Base-by-base conservation (phyloP, 169 alveolate genomes). In the Plasmodium adleri region DNA sequence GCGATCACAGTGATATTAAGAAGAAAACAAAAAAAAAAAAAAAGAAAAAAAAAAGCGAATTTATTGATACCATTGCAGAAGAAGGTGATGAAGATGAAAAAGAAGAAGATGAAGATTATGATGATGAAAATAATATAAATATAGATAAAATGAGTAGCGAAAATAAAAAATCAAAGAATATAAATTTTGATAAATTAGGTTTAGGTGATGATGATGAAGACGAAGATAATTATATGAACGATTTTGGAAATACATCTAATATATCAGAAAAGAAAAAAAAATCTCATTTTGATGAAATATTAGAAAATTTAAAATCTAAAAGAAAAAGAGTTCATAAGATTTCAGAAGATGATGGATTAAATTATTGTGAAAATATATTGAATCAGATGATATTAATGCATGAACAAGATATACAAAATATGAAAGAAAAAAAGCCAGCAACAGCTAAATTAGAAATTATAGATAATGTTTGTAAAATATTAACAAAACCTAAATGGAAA, bases 401-500 rank as follows among this genome's bases (percentile, higher is more conserved):
- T 28, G 85, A 80, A 26, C 93, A 75, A 43, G 96, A 94, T 72
- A 58, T 94, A 32, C 90, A 91, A 74, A 88, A 91, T 26, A 80
- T 94, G 62, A 80, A 93, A 78, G 92, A 94, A 59, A 96, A 96
- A 22, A 95, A 93, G 73, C 95, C 96, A 32, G 97, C 96, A 17
- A 86, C 95, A 39, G 94, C 96, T 28, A 95, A 95, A 88, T 78
- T 95, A 20, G 94, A 93, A 72, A 94, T 94, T 94, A 64, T 95
- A 15, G 95, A 94, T 47, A 93, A 93, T 28, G 93, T 95, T 22
- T 93, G 94, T 32, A 93, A 93, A 71, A 76, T 62, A 56, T 91
- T 93, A 50, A 86, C 92, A 26, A 95, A 94, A 89, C 96, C 96
- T 12, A 93, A 95, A 50, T 95, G 95, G 97, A 68, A 94, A n/a